Evolutionary conservation across 2,329 filamentous ascomycete species (phyloP).

Genomic region (Exophiala sp.): DNA sequence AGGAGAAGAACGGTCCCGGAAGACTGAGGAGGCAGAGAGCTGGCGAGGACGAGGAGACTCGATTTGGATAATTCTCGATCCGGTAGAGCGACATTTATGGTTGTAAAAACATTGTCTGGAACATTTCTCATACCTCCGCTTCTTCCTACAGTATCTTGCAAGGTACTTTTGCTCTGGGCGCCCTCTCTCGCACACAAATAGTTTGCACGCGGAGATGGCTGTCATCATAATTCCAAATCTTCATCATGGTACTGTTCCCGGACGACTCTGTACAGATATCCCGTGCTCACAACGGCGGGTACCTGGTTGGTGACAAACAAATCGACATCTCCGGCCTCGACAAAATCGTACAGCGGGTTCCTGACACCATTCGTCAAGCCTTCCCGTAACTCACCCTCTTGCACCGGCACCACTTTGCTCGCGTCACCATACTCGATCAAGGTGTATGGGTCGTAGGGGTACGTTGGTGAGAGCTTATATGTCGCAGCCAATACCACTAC

Average conservation of each 20-base stretch:
- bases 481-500: constrained; percentile 88
- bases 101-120: no score
- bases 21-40: constrained; percentile 22
- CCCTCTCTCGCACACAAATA: background rate
- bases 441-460: constrained; percentile 75
- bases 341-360: constrained; percentile 77
- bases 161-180: no score
- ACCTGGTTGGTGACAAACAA: constrained; percentile 78
- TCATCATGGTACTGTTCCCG: constrained; percentile 63
- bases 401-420: constrained; percentile 69
- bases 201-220: background rate
- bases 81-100: background rate
- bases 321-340: constrained; percentile 63
- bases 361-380: constrained; percentile 64
- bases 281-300: constrained; percentile 56
- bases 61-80: background rate
- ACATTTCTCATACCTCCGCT: no score
- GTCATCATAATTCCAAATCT: constrained; percentile 46
- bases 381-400: constrained; percentile 75
- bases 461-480: constrained; percentile 90
- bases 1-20: constrained; percentile 27
- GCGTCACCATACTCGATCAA: constrained; percentile 85
- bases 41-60: constrained; percentile 19
- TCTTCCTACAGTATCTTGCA: no score
- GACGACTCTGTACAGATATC: constrained; percentile 62